Conservation (phyloP, 208 protist species). For the Leishmania mexicana region DNA sequence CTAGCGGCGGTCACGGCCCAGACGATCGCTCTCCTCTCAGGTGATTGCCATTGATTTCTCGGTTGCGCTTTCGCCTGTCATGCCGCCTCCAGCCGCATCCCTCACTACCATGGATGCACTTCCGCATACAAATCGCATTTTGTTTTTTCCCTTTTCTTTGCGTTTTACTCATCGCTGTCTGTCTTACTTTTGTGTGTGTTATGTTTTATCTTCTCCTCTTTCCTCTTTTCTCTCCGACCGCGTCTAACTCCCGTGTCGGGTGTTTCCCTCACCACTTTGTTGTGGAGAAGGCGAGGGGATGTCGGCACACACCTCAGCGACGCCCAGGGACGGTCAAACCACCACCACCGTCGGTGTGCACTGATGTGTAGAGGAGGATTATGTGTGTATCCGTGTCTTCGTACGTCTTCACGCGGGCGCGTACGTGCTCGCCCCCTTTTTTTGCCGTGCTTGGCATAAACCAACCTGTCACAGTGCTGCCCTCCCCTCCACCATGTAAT, state of each 20-base stretch:
- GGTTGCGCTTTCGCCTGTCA: background rate
- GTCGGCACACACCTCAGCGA: too few species aligned
- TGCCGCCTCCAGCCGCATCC: background rate
- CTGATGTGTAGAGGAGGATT: background rate
- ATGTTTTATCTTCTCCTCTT: background rate
- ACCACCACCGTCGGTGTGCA: background rate
- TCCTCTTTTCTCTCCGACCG: background rate
- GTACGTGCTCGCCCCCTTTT: background rate
- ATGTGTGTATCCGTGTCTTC: conserved; percentile 3
- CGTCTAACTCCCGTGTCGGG: background rate
- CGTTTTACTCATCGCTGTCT: background rate
- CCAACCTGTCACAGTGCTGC: background rate
- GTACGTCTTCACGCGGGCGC: background rate
- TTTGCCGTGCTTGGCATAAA: background rate
- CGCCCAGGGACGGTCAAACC: background rate
- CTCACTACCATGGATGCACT: background rate
- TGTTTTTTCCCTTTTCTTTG: background rate
- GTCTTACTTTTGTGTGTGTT: background rate
- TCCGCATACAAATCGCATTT: background rate
- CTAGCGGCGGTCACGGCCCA: background rate
- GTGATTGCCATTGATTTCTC: background rate
- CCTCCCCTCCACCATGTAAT: background rate
- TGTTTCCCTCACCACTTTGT: background rate
- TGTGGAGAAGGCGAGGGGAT: background rate
- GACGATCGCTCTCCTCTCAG: background rate